Percentiles rank a stretch among this genome's conserved stretches.
phyloP scores from a whole-genome alignment of 805 yeast species.

The Wickerhamomyces rabaulensis region DNA sequence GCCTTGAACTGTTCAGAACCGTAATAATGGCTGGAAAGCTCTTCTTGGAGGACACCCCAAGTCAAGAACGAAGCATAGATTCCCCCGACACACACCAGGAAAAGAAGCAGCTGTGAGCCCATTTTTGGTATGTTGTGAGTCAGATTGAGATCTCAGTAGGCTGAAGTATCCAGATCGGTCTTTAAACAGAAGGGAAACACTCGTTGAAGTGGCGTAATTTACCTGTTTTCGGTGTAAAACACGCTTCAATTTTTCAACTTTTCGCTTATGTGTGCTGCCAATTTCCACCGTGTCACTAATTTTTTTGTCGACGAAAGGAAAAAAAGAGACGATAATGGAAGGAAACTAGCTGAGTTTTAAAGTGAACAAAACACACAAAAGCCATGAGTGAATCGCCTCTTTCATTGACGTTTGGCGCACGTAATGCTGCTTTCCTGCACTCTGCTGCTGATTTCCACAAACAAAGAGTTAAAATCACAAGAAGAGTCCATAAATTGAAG shows the following conservation, averaged over 20 bases:
- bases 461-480: constrained; percentile 59
- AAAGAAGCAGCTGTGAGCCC: constrained; percentile 13
- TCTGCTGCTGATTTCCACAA: constrained; percentile 65
- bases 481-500: constrained; percentile 58
- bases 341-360: too few species aligned
- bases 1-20: constrained; percentile 60
- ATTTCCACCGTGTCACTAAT: background rate
- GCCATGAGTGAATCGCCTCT: constrained; percentile 19
- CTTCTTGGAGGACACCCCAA: constrained; percentile 92
- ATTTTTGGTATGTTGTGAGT: too few species aligned
- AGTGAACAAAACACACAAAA: background rate
- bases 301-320: background rate
- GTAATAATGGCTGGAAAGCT: constrained; percentile 72
- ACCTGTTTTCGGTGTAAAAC: too few species aligned
- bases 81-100: constrained; percentile 42
- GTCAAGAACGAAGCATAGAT: constrained; percentile 82
- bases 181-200: too few species aligned
- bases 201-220: too few species aligned
- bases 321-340: background rate
- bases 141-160: too few species aligned
- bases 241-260: background rate
- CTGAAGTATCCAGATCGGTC: too few species aligned
- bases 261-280: background rate
- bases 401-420: constrained; percentile 38
- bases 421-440: constrained; percentile 58